phyloP scores from a whole-genome alignment of 2,329 filamentous ascomycete genomes.

The Drechmeria coniospora region DNA sequence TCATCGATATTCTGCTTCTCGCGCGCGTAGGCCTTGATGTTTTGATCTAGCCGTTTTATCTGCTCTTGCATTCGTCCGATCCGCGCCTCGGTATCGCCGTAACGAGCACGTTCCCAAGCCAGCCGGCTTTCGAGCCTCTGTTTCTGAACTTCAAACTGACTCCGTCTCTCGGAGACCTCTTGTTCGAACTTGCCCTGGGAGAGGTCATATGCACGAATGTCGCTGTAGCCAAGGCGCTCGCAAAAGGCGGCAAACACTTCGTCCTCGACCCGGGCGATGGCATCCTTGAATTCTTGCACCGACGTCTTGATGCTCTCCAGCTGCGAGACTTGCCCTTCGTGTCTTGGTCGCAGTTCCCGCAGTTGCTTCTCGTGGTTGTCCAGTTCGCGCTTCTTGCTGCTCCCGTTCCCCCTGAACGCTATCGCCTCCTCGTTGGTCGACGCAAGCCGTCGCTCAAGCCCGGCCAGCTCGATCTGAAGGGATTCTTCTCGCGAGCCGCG shows the following conservation, averaged over 20 bases:
- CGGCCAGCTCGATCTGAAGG: slow-evolving; percentile 63
- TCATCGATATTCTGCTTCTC: slow-evolving; percentile 64
- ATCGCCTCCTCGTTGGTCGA: slow-evolving; percentile 62
- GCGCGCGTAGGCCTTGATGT: slow-evolving; percentile 53
- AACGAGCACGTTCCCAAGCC: slow-evolving; percentile 38
- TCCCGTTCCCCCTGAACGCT: slow-evolving; percentile 66
- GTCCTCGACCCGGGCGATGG: slow-evolving; percentile 73
- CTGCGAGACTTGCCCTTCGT: slow-evolving; percentile 52
- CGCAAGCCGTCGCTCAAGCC: slow-evolving; percentile 60
- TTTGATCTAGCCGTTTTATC: slow-evolving; percentile 48
- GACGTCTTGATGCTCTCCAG: slow-evolving; percentile 42
- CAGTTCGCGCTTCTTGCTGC: slow-evolving; percentile 71
- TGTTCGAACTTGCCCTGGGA: slow-evolving; percentile 88
- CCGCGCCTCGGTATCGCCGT: slow-evolving; percentile 47
- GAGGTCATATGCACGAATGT: slow-evolving; percentile 85
- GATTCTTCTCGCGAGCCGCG: slow-evolving; percentile 64
- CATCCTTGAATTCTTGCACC: slow-evolving; percentile 37
- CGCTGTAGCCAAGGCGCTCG: slow-evolving; percentile 66
- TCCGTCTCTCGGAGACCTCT: slow-evolving; percentile 73
- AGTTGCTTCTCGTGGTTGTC: slow-evolving; percentile 59
- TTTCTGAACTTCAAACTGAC: slow-evolving; percentile 74
- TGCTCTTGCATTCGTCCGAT: slow-evolving; percentile 53
- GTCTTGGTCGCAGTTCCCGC: slow-evolving; percentile 62
- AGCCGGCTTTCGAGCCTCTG: slow-evolving; percentile 52
- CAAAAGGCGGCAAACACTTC: slow-evolving; percentile 79